Evolutionary conservation across 2,329 filamentous ascomycete species (phyloP), one percentile per base, ranked within the genome.

Genomic region (Lizonia empirigonia): DNA sequence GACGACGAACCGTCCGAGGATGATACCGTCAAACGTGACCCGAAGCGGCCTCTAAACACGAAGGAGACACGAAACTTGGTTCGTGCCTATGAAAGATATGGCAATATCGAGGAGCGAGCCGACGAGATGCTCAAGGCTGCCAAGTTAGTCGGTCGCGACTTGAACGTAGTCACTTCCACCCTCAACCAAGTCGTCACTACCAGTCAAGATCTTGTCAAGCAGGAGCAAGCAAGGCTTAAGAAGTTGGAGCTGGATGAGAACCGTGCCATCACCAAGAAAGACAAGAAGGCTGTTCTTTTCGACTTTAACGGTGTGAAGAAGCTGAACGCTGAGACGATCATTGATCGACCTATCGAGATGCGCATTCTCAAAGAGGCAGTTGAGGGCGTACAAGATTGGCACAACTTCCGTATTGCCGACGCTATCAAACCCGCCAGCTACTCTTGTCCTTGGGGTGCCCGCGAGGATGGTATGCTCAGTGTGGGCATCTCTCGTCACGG

Each of bases 381-480:
- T 26, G 82, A 84, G 9, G 72, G 76, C 26, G 71, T 76, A 18
- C 69, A 85, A 16, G 90, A 97, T 64, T 89, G 85, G 76, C 85
- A 81, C 62, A 88, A 83, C 36, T 99, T 97, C 76, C 87, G 92
- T 18, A 84, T 99, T 23, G 85, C 90, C 0, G 93, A 97, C 68
- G 94, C 94, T 2, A 92, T 90, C 10, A 99, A 99, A 71, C 86
- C 88, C 18, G 91, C 94, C 2, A 88, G 90, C 66, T 99, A 97
- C 74, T 90, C 87, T 35, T 97, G 91, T 67, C 80, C 89, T 20
- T 99, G 94, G 94, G 91, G 92, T 42, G 86, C 91, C 1, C 87
- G 89, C 55, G 94, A 99, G 74, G 94, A 99, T 70, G 94, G 91
- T 42, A 99, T 99, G 94, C 85, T 99, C 38, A 89, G 95, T 48